Base-by-base conservation (phyloP, 2,329 filamentous ascomycete genomes). In the Tolypocladium amazonense region DNA sequence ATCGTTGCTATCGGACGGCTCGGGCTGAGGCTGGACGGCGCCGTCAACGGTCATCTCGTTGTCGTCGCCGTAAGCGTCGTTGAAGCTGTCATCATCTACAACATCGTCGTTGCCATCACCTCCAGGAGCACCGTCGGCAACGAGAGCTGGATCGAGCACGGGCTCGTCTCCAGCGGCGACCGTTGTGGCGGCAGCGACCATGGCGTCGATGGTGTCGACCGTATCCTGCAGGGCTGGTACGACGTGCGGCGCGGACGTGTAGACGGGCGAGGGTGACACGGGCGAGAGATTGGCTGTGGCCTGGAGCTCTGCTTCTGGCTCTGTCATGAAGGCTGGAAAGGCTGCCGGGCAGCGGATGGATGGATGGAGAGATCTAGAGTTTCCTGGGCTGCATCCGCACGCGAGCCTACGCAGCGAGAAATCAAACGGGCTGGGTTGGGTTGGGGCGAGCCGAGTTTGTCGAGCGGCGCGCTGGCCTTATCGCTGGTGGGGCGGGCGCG, bases 281-380 rank as follows among this genome's bases (percentile, higher is more conserved):
- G 80, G 80, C 56, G 76, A 81, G 60, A 83, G 72, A 70, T 78
- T 75, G 72, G 80, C 80, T 65, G 79, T 76, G 66, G 80, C 80
- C 76, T 80, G 75, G 63, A 81, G 67, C 68, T 78, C 73, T 55
- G 77, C 76, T 61, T 77, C 71, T 62, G 69, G 72, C 62, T 77
- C 75, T 68, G 74, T 74, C 79, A 82, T 81, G 70, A 76, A 75
- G 65, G 53, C 57, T 63, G 61, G 18, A 20, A 35, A 35, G 27
- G 41, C 20, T 30, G 41, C 62, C 61, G 43, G 58, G 45, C 57
- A 54, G 56, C 35, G 35, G 35, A 37, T 9, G 50, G 37, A 59
- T 38, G 50, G 52, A 47, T 23, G 15, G 56, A 43, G 39, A 59
- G 57, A 62, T 60, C 41, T 57, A 56, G 38, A 57, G 58, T 45